Evolutionary conservation across 1,284 basidiomycete genomes (phyloP), one percentile per base, ranked within the genome.

Genomic region (Tylopilus sp.): DNA sequence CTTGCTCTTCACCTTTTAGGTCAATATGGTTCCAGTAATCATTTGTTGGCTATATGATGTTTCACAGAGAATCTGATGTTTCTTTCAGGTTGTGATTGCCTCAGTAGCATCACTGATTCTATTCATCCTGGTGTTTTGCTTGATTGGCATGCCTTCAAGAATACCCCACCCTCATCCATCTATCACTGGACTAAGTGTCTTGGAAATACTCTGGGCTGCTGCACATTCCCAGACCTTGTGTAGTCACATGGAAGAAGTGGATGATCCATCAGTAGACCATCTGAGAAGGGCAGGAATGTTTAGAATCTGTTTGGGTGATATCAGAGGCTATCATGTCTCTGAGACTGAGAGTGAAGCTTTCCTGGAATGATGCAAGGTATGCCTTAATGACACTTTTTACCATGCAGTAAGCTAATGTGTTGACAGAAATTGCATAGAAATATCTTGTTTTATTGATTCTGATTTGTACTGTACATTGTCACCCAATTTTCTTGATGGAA

Each of bases 201-300:
- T 46, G n/a, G 44, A n/a, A n/a, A n/a, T n/a, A n/a, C n/a, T n/a
- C n/a, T n/a, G n/a, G n/a, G n/a, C n/a, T n/a, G n/a, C n/a, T 40
- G 36, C 21, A 18, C 36, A 46, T 30, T 40, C 44, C 29, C 9
- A 7, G 2, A 10, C 28, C 6, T 40, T 46, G 3, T 5, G 9
- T 26, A 21, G 25, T 10, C 36, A 26, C 21, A 31, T 46, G 44
- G 28, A 4, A 25, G 36, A 40, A 4, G 2, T 46, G 1, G 16
- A 46, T 1, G 23, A 46, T 10, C 44, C 44, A 11, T 46, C 44
- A 46, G 8, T 21, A n/a, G 23, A 33, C 2, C 41, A 41, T 23
- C 42, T 46, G 15, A 23, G 44, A 26, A 33, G 19, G 23, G 44
- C 23, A 6, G 44, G 44, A 12, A 46, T 46, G 44, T 46, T 46